phyloP scores from a whole-genome alignment of 306 rosid species.

The Sesbania bispinosa region DNA sequence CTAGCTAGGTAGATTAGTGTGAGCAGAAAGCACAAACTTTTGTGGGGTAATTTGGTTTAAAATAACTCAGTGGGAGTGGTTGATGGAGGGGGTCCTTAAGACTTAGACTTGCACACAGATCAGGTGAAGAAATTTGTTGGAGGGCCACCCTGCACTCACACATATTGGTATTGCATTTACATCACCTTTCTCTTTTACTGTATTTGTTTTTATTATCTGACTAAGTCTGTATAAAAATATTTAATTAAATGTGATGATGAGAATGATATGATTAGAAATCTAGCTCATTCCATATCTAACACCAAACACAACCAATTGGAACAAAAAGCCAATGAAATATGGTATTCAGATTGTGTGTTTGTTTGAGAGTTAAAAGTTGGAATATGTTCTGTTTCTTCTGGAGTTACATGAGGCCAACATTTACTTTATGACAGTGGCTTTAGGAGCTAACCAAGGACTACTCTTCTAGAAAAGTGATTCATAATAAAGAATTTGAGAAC shows the following conservation, averaged over 20 bases:
- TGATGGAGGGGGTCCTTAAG: constrained; percentile 18
- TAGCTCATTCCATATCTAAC: not conserved
- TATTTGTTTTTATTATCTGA: not conserved
- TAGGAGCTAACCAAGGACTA: constrained; percentile 27
- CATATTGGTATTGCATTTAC: not conserved
- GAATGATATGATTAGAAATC: not conserved
- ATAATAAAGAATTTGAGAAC: not conserved
- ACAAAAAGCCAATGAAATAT: not conserved
- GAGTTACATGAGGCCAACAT: constrained; percentile 20
- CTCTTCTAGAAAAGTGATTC: constrained; percentile 18
- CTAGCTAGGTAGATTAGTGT: not conserved
- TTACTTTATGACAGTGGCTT: constrained; percentile 16
- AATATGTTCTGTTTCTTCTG: constrained; percentile 29
- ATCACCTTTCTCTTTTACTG: not conserved
- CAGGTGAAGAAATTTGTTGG: not conserved
- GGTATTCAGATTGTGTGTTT: not conserved
- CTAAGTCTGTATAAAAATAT: not conserved
- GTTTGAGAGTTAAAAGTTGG: constrained; percentile 13
- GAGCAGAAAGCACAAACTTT: not conserved
- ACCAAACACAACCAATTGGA: constrained; percentile 10
- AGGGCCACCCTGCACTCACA: constrained; percentile 5
- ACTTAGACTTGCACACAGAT: not conserved
- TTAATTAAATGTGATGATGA: not conserved
- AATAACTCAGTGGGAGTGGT: constrained; percentile 31
- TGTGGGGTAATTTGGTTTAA: constrained; percentile 11